Evolutionary conservation across 2,329 filamentous ascomycete species (phyloP), one percentile per base, ranked within the genome.

Genomic region (Calonectria multiphialidica): DNA sequence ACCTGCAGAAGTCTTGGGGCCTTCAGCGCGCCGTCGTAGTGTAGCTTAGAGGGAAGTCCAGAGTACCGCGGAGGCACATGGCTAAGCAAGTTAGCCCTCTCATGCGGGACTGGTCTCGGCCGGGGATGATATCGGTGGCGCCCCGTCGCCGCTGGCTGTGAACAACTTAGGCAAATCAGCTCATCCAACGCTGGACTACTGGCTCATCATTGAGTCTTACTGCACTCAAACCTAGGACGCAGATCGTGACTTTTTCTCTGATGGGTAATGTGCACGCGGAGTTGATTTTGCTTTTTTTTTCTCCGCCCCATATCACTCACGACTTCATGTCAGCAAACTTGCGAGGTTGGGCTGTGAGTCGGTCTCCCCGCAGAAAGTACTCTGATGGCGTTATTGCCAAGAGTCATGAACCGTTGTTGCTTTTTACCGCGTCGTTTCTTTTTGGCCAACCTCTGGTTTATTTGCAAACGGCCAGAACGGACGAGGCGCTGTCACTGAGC

Each of bases 141-240:
- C 67, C 70, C 65, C 73, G 66, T 71, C 61, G 42, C 45, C 63
- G 67, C 44, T 75, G 59, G 64, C 62, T 61, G 21, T 33, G 59
- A 59, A 5, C 47, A 42, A 30, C 66, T 33, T 61, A 68, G 65
- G 50, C 74, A 75, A 78, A 79, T 77, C 69, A 76, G 53, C 66
- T 66, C 40, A 65, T 71, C 40, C 53, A 63, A 45, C 30, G 44
- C 42, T 64, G 42, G 50, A 65, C 42, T 66, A 65, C 76, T 71
- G 50, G 66, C 74, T 78, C 64, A 69, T 77, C 71, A 61, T 76
- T 74, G 71, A 72, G 72, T 74, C 70, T 42, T 12, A n/a, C 37
- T 62, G 25, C 66, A 47, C 57, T 59, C 59, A 61, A 61, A 55
- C 61, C 62, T 57, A 49, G 45, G 62, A 40, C 37, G 30, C 57